Conservation (phyloP, 305 asterid species). For the Fraxinus sp. region DNA sequence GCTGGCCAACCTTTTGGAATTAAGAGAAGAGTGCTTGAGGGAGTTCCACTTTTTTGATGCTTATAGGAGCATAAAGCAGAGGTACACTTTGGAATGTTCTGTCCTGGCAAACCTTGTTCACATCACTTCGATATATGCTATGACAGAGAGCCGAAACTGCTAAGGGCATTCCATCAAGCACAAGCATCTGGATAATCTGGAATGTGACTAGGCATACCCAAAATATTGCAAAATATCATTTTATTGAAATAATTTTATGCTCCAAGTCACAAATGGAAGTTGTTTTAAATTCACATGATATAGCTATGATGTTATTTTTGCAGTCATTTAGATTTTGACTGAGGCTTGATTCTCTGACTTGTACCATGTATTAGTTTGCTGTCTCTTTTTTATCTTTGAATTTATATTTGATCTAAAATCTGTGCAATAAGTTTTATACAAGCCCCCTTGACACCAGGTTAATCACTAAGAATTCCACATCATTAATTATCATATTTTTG, state of each 20-base stretch:
- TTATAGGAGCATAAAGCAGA: constrained; percentile 89
- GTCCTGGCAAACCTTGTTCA: neutral
- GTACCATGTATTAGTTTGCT: neutral
- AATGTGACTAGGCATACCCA: neutral
- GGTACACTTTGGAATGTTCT: constrained; percentile 39
- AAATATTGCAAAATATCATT: neutral
- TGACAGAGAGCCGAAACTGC: neutral
- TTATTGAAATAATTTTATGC: neutral
- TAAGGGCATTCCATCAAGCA: neutral
- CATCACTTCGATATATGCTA: neutral
- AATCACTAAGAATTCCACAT: neutral
- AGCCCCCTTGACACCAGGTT: neutral
- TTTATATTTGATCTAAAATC: neutral
- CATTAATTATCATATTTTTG: neutral
- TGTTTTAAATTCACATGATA: neutral
- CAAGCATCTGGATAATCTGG: neutral
- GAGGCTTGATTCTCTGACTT: neutral
- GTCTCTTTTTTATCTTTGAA: neutral
- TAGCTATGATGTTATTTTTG: neutral
- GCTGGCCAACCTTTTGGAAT: constrained; percentile 91
- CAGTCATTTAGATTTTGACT: neutral
- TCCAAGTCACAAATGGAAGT: neutral
- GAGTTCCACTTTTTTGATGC: constrained; percentile 90
- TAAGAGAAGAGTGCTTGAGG: constrained; percentile 95
- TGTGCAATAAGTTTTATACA: neutral